phyloP scores from a whole-genome alignment of 441 rosid species.

The Syzygium syzygioides region DNA sequence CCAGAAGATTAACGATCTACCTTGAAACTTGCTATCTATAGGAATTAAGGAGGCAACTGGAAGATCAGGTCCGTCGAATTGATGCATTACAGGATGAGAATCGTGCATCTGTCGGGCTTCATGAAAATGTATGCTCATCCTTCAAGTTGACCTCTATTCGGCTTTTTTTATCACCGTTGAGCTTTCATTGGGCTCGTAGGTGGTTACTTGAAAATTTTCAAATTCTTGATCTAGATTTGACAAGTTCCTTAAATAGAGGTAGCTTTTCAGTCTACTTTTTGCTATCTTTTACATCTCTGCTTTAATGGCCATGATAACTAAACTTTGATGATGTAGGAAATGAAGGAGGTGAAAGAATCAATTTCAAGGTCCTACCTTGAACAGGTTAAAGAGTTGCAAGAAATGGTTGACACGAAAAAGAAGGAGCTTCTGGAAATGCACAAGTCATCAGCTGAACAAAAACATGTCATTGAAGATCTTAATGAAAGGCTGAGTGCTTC shows the following conservation, averaged over 20 bases:
- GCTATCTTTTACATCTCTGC: neutral
- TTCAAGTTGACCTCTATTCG: neutral
- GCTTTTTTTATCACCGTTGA: neutral
- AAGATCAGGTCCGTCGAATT: conserved; percentile 65
- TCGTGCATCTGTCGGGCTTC: conserved; percentile 46
- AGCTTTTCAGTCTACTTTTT: neutral
- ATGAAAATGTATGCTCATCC: conserved; percentile 50
- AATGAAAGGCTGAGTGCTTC: conserved; percentile 73
- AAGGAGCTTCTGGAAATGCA: conserved; percentile 53
- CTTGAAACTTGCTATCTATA: conserved; percentile 20
- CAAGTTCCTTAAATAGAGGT: neutral
- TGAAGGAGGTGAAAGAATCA: conserved; percentile 58
- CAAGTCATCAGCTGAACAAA: conserved; percentile 69
- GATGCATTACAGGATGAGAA: conserved; percentile 59
- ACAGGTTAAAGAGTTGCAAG: conserved; percentile 50
- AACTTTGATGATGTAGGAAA: conserved; percentile 45
- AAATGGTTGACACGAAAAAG: conserved; percentile 42
- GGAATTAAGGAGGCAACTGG: conserved; percentile 93
- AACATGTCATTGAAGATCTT: conserved; percentile 71
- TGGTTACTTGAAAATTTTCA: neutral
- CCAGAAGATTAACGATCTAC: neutral
- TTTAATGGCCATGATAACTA: neutral
- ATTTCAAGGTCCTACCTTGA: conserved; percentile 39
- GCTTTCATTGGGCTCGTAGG: neutral
- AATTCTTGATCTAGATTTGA: neutral